Base-by-base conservation (phyloP, 768 basidiomycete genomes). In the Kwoniella mangroviensis region DNA sequence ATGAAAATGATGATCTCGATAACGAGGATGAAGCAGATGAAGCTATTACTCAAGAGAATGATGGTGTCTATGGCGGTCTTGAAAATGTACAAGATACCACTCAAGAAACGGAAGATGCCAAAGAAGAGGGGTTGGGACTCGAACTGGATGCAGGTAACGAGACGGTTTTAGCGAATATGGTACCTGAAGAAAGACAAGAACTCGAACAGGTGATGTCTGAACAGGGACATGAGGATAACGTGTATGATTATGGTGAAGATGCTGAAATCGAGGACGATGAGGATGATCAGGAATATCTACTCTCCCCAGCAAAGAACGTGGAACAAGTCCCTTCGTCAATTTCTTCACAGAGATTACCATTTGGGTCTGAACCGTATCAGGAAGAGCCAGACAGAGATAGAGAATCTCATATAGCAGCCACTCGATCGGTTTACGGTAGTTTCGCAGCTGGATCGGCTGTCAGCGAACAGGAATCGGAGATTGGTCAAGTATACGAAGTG, bases 391-490 rank as follows among this genome's bases (percentile, higher is more conserved):
- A 34, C 6, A 34, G 34, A 34, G 34, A 34, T 6, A 19, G 67
- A 43, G 63, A 63, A 15, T 24, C 42, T 12, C 70, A 69, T 57
- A 67, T 69, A 41, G 42, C 61, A 17, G 43, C 28, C 5, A 54
- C 67, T 15, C 66, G 70, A 41, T 72, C 74, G 11, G 26, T 54
- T 3, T 63, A 61, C 41, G 76, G 72, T n/a, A 75, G 73, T 13
- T 67, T 76, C 22, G 77, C 79, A 9, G 72, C 72, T 11, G 57
- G 58, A 7, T 68, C 65, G n/a, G 75, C 52, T 3, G 57, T 71
- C 10, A 76, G 75, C 43, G 78, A 77, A 26, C 70, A 70, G 45
- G 79, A 80, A 59, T 68, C 63, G 10, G 79, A 80, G 62, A 69
- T 80, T 19, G 79, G 79, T 21, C 73, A 75, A 56, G 75, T 80